phyloP scores from a whole-genome alignment of 306 rosid species.

The Begonia masoniana region DNA sequence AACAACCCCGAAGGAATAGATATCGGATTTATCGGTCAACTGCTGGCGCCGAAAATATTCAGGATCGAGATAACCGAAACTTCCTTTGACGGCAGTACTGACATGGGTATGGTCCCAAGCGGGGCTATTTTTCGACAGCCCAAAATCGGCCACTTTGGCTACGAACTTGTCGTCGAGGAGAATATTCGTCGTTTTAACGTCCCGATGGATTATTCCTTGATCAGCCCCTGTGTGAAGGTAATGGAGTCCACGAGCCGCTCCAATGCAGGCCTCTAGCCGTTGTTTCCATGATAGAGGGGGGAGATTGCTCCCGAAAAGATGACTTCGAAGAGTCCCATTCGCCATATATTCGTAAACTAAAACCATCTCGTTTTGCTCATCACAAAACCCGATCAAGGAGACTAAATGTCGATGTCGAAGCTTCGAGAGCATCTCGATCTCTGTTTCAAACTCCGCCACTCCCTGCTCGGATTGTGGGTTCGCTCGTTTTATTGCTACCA shows the following conservation, averaged over 20 bases:
- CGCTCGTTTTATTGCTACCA: constrained; percentile 74
- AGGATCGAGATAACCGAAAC: constrained; percentile 92
- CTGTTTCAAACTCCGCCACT: constrained; percentile 79
- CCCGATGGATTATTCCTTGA: constrained; percentile 86
- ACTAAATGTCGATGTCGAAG: constrained; percentile 91
- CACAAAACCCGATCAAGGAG: constrained; percentile 89
- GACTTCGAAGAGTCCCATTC: constrained; percentile 87
- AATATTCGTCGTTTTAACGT: constrained; percentile 92
- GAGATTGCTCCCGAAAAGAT: constrained; percentile 72
- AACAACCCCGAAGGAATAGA: constrained; percentile 90
- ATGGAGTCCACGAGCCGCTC: constrained; percentile 93
- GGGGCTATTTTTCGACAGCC: constrained; percentile 87
- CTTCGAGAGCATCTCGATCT: constrained; percentile 98
- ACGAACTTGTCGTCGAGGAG: constrained; percentile 69
- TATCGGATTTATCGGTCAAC: constrained; percentile 91
- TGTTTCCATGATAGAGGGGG: constrained; percentile 79
- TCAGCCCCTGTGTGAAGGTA: constrained; percentile 95
- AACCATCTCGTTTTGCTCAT: constrained; percentile 86
- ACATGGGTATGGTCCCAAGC: constrained; percentile 86
- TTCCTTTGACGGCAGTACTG: constrained; percentile 95
- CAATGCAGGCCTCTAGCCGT: constrained; percentile 79
- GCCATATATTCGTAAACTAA: constrained; percentile 95
- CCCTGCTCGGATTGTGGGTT: constrained; percentile 91
- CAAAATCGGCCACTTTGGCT: constrained; percentile 85
- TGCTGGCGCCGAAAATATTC: constrained; percentile 86